These are phyloP conservation scores for Pseudonectria foliicola DNA, from an alignment of 2,329 filamentous ascomycete species.

Conservation along the genomic window DNA sequence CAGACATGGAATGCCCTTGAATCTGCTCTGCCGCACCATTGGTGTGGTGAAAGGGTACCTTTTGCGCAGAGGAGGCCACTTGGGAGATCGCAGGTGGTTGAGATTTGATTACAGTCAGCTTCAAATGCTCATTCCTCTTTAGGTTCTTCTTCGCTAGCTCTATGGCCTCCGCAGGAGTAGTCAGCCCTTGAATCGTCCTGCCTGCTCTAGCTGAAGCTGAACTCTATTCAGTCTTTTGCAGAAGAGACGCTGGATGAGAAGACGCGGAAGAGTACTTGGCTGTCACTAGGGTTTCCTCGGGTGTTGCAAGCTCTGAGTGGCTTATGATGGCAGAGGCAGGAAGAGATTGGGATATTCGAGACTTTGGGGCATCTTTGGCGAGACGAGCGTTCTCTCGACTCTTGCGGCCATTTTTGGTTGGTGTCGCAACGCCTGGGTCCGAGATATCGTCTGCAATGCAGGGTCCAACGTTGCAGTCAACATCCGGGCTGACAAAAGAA, in stretches of 20 bases:
- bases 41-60: too few relatives aligned
- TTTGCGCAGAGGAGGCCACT: too few relatives aligned
- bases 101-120: too few relatives aligned
- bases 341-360: constrained; percentile 14
- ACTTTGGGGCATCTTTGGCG: constrained; percentile 4
- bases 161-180: neutral
- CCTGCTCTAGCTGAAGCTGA: constrained; percentile 8
- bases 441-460: constrained; percentile 2
- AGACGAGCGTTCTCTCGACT: constrained; percentile 9
- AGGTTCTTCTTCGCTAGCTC: neutral
- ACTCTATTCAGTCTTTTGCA: constrained; percentile 16
- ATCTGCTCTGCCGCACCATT: too few relatives aligned
- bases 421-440: constrained; percentile 11
- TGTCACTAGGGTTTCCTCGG: constrained; percentile 1
- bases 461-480: constrained; percentile 1
- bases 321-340: constrained; percentile 14
- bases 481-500: neutral
- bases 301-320: constrained; percentile 10
- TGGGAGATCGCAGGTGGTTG: too few relatives aligned
- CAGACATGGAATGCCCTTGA: too few relatives aligned
- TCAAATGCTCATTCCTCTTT: too few relatives aligned
- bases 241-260: constrained; percentile 5
- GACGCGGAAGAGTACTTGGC: neutral
- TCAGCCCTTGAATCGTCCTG: neutral
- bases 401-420: constrained; percentile 11